A percentile compares a stretch with the other conserved stretches of the same genome.
Conservation (phyloP, 805 yeast genomes). For the Saccharomycopsis malanga region DNA sequence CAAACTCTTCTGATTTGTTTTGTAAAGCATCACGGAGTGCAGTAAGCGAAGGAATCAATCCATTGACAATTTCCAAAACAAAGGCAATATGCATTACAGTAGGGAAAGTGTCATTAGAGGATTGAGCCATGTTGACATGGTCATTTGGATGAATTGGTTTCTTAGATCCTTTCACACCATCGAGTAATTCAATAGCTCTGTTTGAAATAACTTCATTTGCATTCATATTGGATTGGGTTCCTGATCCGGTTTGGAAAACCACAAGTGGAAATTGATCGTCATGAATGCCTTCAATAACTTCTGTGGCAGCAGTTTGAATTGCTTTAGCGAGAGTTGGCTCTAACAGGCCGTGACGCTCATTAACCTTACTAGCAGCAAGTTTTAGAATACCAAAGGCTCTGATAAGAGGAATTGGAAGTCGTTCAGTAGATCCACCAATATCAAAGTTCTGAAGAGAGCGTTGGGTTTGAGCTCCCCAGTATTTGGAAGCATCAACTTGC, state of each 20-base stretch:
- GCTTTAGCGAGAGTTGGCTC: constrained; percentile 79
- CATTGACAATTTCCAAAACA: constrained; percentile 72
- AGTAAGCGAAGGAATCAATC: constrained; percentile 75
- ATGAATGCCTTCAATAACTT: constrained; percentile 85
- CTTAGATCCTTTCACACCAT: constrained; percentile 88
- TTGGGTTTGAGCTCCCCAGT: constrained; percentile 98
- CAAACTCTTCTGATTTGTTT: constrained; percentile 74
- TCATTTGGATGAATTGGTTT: constrained; percentile 96
- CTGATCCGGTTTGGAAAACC: constrained; percentile 98
- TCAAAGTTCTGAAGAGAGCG: constrained; percentile 90
- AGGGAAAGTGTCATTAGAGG: constrained; percentile 98
- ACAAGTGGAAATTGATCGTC: constrained; percentile 94
- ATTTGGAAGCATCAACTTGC: constrained; percentile 76
- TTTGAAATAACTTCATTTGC: constrained; percentile 97
- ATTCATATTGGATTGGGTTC: constrained; percentile 98
- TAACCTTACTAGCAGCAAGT: constrained; percentile 91
- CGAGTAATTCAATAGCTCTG: constrained; percentile 93
- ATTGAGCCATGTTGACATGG: constrained; percentile 96
- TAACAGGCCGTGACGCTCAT: constrained; percentile 73
- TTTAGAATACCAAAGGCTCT: constrained; percentile 89
- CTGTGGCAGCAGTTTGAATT: constrained; percentile 89
- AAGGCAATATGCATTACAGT: constrained; percentile 99
- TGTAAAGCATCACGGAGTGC: constrained; percentile 69
- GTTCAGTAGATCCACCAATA: constrained; percentile 87
- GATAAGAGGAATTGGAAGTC: constrained; percentile 85